Conservation (phyloP, 2,329 filamentous ascomycete genomes). For the Sarocladium oryzae region DNA sequence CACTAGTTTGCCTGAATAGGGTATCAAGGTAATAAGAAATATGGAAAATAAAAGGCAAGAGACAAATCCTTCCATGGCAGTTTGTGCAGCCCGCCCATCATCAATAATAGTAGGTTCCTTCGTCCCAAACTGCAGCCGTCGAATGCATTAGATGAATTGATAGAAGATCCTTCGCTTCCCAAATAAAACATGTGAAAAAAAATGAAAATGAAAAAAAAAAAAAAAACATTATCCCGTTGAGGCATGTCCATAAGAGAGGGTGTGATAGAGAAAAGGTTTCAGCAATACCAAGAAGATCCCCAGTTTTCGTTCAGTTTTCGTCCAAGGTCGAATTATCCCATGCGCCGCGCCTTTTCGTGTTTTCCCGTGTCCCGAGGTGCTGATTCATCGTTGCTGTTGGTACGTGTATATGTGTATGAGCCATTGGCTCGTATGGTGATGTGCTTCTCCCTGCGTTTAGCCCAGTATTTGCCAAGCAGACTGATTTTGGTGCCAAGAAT, state of each 20-base stretch:
- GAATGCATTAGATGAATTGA: background rate
- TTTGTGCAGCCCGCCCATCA: background rate
- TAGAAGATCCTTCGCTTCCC: background rate
- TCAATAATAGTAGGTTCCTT: background rate
- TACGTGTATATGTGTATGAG: background rate
- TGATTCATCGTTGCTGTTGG: background rate
- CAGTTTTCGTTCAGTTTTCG: too few relatives aligned
- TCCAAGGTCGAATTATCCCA: background rate
- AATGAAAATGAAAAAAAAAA: background rate
- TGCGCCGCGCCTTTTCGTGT: background rate
- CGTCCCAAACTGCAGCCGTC: background rate
- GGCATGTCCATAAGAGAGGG: background rate
- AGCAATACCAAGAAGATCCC: too few relatives aligned
- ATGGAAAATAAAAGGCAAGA: conserved; percentile 9
- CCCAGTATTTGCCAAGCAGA: too few relatives aligned
- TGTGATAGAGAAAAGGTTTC: background rate
- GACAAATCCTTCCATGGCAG: background rate
- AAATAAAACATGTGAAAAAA: too few relatives aligned
- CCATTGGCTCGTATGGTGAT: background rate
- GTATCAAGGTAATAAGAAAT: conserved; percentile 16
- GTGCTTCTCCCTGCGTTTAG: background rate
- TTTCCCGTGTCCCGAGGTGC: background rate
- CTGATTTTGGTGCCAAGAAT: too few relatives aligned
- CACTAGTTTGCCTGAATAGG: conserved; percentile 12
- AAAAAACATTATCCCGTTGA: background rate